These are phyloP conservation scores for Coelastrella sp. DNA, from an alignment of 139 green algal species.

Conservation along the genomic window DNA sequence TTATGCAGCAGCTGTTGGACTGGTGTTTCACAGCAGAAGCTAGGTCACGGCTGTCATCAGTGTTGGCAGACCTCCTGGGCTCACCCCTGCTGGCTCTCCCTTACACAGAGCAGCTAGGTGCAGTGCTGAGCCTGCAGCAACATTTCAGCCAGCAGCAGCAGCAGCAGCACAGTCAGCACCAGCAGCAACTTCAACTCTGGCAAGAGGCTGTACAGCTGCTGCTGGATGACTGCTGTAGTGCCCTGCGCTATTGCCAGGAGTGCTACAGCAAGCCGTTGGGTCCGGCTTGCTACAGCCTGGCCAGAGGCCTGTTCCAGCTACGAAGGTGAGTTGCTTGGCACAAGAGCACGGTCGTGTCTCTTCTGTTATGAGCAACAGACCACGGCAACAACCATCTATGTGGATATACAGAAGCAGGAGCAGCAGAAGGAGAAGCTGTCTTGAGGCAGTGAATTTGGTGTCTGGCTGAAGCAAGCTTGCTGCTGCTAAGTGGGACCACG, in stretches of 20 bases:
- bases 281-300: slow-evolving; percentile 32
- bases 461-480: not conserved
- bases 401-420: not conserved
- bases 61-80: not conserved
- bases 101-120: not conserved
- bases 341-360: not conserved
- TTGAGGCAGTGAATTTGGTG: too few species aligned
- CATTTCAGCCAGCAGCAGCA: not conserved
- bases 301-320: not conserved
- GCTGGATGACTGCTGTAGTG: not conserved
- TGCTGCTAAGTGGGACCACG: not conserved
- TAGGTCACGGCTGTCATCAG: not conserved
- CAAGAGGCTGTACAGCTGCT: not conserved
- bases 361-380: not conserved
- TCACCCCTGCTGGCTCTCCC: not conserved
- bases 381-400: not conserved
- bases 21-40: slow-evolving; percentile 21
- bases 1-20: not conserved
- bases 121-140: slow-evolving; percentile 2
- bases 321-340: not conserved
- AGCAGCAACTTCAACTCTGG: not conserved
- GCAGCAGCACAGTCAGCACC: not conserved
- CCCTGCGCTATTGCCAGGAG: not conserved
- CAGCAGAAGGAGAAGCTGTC: too few species aligned
- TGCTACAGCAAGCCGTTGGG: not conserved